Base-by-base conservation (phyloP, 768 basidiomycete species). In the Boletus edulis region DNA sequence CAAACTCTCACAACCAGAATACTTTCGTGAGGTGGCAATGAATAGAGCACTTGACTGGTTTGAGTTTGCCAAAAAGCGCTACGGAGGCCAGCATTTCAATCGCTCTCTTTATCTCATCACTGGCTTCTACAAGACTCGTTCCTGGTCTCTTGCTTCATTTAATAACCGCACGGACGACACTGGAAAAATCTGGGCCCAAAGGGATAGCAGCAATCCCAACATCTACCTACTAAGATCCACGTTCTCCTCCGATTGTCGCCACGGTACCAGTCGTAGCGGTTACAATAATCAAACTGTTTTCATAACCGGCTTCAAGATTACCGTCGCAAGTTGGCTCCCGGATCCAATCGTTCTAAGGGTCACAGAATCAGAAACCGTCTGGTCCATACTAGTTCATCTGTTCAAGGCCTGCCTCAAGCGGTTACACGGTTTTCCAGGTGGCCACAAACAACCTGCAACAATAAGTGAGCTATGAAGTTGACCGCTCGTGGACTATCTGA, bases 61-160 rank as follows among this genome's bases (percentile, higher is more conserved):
- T 15, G 24, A 43, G 3, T 35, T 44, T 44, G 50, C 50, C 15
- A 43, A 18, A 8, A 44, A 37, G 17, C 17, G n/a, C 24, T 27
- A 27, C 13, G 50, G 24, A 12, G 17, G 9, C 34, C 22, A n/a
- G 9, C 20, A 31, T 10, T 5, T 34, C 14, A 17, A 24, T 34
- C 41, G n/a, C 13, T 44, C 51, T 24, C 51, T 52, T 31, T 52
- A 52, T n/a, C 43, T 52, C n/a, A 20, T 52, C n/a, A 52, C 51
- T 11, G 51, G 51, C 10, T 52, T 52, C 10, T 29, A 51, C 35
- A 52, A 52, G 31, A 43, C 51, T 8, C 35, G n/a, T 12, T 44
- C 43, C 8, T 52, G 51, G 51, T 44, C 35, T 15, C 43, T 52
- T 14, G 43, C 34, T 2, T 52, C 51, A 22, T 52, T 45, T n/a